Conservation (phyloP, 1,139 yeast genomes). For the Geotrichum bryndzae region DNA sequence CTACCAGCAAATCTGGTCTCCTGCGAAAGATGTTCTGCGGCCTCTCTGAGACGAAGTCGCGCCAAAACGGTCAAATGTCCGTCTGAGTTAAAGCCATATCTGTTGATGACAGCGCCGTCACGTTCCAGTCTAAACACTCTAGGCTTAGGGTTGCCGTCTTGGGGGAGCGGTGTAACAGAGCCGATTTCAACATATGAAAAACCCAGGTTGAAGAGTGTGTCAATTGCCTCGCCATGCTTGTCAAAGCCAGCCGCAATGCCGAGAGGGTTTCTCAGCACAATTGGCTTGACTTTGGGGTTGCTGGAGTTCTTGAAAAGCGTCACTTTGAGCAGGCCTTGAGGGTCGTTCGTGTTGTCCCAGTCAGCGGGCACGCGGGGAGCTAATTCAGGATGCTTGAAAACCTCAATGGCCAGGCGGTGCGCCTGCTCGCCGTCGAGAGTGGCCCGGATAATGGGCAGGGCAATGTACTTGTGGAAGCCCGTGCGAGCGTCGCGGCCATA, state of each 20-base stretch:
- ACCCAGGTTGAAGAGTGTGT: conserved; percentile 68
- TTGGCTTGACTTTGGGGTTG: conserved; percentile 30
- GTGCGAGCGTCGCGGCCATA: conserved; percentile 73
- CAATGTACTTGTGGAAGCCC: conserved; percentile 69
- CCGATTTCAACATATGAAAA: conserved; percentile 91
- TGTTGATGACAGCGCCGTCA: conserved; percentile 86
- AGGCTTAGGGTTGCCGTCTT: conserved; percentile 90
- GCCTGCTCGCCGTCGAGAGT: conserved; percentile 78
- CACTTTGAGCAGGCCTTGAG: conserved; percentile 29
- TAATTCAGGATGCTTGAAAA: conserved; percentile 48
- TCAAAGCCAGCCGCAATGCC: conserved; percentile 97
- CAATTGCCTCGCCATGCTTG: conserved; percentile 92
- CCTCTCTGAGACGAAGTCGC: conserved; percentile 51
- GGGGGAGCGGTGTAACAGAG: conserved; percentile 85
- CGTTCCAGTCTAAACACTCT: conserved; percentile 78
- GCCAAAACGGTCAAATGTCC: conserved; percentile 77
- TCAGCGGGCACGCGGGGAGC: conserved; percentile 30
- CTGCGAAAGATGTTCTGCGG: conserved; percentile 11
- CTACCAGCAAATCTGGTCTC: conserved; percentile 50
- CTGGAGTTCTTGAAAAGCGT: conserved; percentile 28
- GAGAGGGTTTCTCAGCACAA: conserved; percentile 60
- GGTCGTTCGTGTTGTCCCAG: conserved; percentile 33
- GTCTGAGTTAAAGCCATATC: conserved; percentile 89
- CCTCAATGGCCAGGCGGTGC: conserved; percentile 66
- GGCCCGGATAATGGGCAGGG: conserved; percentile 71